Percentiles rank a stretch among this genome's conserved stretches.
Conservation (phyloP, 768 basidiomycete species). For the Tulasnella sp. region DNA sequence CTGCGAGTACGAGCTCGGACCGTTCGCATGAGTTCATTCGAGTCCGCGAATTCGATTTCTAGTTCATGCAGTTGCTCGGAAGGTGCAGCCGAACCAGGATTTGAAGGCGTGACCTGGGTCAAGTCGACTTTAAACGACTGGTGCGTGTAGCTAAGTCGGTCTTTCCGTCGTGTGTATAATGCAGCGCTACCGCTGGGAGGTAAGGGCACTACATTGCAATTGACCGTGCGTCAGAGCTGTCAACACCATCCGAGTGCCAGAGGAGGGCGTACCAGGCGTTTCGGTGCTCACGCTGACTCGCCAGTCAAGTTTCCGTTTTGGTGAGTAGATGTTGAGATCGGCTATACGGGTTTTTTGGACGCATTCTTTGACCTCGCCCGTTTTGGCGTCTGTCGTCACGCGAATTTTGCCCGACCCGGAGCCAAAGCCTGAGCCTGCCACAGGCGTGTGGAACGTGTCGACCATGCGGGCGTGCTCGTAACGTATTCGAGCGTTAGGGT, state of each 20-base stretch:
- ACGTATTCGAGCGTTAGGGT: conserved; percentile 40
- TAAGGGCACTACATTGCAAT: conserved; percentile 19
- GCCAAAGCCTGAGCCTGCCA: conserved; percentile 26
- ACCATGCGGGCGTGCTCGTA: conserved; percentile 68
- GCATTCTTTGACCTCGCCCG: conserved; percentile 49
- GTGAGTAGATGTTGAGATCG: conserved; percentile 76
- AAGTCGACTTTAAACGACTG: conserved; percentile 89
- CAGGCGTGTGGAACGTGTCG: conserved; percentile 60
- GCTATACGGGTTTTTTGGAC: conserved; percentile 74
- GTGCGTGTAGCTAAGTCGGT: conserved; percentile 85
- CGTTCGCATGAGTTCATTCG: conserved; percentile 55
- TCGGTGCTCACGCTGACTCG: conserved; percentile 87
- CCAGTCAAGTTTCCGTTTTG: conserved; percentile 79
- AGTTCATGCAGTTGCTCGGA: conserved; percentile 53
- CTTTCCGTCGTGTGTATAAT: conserved; percentile 59
- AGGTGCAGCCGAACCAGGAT: conserved; percentile 25
- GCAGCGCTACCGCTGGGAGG: conserved; percentile 22
- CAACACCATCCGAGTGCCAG: not conserved
- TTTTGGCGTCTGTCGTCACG: conserved; percentile 72
- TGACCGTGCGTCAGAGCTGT: not conserved
- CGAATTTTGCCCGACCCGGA: conserved; percentile 48
- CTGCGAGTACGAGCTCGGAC: conserved; percentile 51
- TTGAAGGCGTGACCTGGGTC: conserved; percentile 61
- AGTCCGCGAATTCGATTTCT: conserved; percentile 69
- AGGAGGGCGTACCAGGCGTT: conserved; percentile 46